phyloP scores from a whole-genome alignment of 805 yeast species.

The Pichia rugopelliculosa region DNA sequence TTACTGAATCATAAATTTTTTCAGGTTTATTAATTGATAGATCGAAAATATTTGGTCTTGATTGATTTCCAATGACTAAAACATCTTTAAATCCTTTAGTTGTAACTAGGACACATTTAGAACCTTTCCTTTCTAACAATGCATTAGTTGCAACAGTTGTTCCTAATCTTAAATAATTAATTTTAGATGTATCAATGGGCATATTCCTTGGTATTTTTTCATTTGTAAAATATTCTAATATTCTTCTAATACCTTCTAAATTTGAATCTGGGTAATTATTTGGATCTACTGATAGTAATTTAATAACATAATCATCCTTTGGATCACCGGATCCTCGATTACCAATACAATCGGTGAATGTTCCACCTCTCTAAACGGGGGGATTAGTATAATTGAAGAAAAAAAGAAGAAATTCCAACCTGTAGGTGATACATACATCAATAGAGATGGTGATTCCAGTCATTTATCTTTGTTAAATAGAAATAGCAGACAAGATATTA shows the following conservation, averaged over 20 bases:
- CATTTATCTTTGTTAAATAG: not conserved
- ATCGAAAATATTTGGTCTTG: constrained; percentile 86
- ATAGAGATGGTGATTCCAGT: constrained; percentile 14
- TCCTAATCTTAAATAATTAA: constrained; percentile 76
- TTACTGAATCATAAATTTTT: constrained; percentile 64
- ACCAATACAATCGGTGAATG: constrained; percentile 74
- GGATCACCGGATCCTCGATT: constrained; percentile 42
- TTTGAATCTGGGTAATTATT: constrained; percentile 86
- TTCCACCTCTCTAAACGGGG: constrained; percentile 85
- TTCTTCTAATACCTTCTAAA: constrained; percentile 79
- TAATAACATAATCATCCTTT: constrained; percentile 59
- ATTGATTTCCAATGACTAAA: constrained; percentile 79
- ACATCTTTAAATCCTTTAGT: constrained; percentile 87
- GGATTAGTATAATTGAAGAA: not conserved
- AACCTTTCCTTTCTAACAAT: constrained; percentile 86
- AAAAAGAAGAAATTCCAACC: too few species aligned
- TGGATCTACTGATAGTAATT: constrained; percentile 84
- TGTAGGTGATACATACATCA: constrained; percentile 10
- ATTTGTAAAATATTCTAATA: constrained; percentile 55
- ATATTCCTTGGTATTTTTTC: constrained; percentile 48
- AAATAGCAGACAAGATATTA: too few species aligned
- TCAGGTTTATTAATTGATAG: constrained; percentile 65
- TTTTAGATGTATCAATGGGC: constrained; percentile 54
- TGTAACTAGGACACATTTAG: constrained; percentile 74
- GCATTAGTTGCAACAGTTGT: constrained; percentile 97